Base-by-base conservation (phyloP, 495 filamentous ascomycete genomes). In the Aspergillus bridgeri region DNA sequence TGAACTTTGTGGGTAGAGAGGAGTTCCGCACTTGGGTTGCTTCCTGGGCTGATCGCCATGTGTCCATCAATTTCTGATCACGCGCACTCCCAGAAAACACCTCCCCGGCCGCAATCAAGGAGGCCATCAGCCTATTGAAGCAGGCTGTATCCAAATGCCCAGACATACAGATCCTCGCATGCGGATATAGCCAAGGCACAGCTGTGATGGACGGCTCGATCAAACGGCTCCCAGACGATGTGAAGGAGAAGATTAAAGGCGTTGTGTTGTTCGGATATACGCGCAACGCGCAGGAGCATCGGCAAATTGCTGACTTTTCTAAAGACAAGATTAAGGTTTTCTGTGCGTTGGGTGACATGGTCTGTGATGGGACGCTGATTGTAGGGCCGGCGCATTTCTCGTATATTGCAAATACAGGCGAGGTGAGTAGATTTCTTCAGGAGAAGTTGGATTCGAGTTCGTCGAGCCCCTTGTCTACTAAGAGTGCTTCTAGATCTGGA, bases 161-260 rank as follows among this genome's bases (percentile, higher is more conserved):
- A 0, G 72, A 75, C 47, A 83, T 80, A 8, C 78, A 81, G 53
- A 77, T 86, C 49, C 71, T 84, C 24, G 67, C 79, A 13, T 70
- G 75, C 19, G 83, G 83, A 6, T 86, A 85, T 61, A 79, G 78
- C 60, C 82, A 85, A 65, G 83, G 83, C 38, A 81, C 82, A 5
- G 81, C 82, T 22, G 69, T 86, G 42, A 74, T 77, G 49, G 76
- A 81, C 53, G 74, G 69, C 49, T 75, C 81, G 1, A 71, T 83
- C 51, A 67, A 76, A 50, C 56, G 66, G 17, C 70, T 79, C 6
- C 62, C 68, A 13, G 65, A 71, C 2, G 59, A 66, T 22, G 72
- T 81, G 25, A 67, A 73, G 56, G 66, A 74, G 47, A 73, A 75
- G 62, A 77, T 85, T 59, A 77, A 74, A 43, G 80, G 77, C 22